Conservation (phyloP, 2,329 filamentous ascomycete genomes). For the Calycina herbarum region DNA sequence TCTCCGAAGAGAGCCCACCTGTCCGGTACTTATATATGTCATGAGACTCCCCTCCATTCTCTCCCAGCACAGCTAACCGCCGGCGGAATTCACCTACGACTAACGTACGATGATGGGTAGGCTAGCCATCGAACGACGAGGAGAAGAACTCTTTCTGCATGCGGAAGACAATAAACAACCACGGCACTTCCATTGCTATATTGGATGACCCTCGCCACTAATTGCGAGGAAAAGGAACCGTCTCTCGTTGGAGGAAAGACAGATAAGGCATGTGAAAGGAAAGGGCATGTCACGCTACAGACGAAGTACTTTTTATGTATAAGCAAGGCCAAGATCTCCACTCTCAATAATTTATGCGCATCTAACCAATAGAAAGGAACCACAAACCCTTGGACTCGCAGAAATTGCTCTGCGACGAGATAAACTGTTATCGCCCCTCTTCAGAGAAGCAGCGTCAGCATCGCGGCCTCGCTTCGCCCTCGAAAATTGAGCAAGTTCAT, state of each 20-base stretch:
- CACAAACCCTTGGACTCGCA: background rate
- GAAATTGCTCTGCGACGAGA: background rate
- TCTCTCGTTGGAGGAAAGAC: background rate
- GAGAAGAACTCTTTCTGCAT: background rate
- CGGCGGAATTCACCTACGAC: background rate
- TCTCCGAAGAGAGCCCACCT: background rate
- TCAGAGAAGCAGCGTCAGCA: no score
- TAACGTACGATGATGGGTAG: background rate
- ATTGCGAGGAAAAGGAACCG: background rate
- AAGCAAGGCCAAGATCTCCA: background rate
- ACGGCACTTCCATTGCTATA: background rate
- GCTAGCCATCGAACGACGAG: background rate
- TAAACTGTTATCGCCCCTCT: background rate
- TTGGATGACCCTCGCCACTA: background rate
- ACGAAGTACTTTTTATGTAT: background rate
- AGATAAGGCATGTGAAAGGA: conserved; percentile 1
- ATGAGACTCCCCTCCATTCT: background rate
- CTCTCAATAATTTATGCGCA: background rate
- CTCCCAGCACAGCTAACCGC: background rate
- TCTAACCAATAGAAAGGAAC: background rate
- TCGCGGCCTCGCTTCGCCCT: background rate
- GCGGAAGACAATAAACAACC: background rate
- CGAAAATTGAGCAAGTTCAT: background rate
- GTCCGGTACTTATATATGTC: background rate
- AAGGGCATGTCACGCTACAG: background rate